phyloP scores from a whole-genome alignment of 2,329 filamentous ascomycete species.

The Rutstroemia sp. region DNA sequence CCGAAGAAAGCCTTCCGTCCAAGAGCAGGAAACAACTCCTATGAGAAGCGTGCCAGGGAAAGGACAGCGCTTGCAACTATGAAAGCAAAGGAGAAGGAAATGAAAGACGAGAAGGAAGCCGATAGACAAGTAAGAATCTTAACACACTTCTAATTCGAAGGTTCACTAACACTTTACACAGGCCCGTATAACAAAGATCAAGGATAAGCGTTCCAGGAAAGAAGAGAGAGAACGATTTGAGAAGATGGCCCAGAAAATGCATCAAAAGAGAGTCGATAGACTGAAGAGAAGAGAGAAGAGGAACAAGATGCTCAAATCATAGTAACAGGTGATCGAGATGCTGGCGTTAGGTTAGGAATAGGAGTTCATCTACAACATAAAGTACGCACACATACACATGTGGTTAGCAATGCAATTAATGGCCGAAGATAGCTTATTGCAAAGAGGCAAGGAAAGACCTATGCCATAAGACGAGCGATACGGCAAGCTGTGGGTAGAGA shows the following conservation, averaged over 20 bases:
- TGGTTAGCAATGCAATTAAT: neutral
- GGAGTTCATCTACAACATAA: too few species aligned
- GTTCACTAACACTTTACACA: slow-evolving; percentile 32
- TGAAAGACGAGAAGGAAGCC: slow-evolving; percentile 94
- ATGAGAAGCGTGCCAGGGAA: slow-evolving; percentile 70
- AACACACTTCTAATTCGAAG: neutral
- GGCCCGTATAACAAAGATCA: slow-evolving; percentile 71
- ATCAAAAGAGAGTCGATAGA: slow-evolving; percentile 87
- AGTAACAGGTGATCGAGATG: slow-evolving; percentile 24
- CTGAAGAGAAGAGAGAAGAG: slow-evolving; percentile 94
- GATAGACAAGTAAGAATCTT: slow-evolving; percentile 61
- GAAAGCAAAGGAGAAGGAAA: slow-evolving; percentile 89
- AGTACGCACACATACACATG: too few species aligned
- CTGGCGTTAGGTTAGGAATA: slow-evolving; percentile 2
- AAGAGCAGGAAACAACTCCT: slow-evolving; percentile 68
- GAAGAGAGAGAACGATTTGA: slow-evolving; percentile 89
- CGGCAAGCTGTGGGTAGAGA: too few species aligned
- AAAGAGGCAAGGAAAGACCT: too few species aligned
- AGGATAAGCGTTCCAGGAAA: slow-evolving; percentile 79
- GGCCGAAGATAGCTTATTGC: neutral
- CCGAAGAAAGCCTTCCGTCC: slow-evolving; percentile 81
- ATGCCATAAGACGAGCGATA: too few species aligned
- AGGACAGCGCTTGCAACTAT: slow-evolving; percentile 58
- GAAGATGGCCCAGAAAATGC: slow-evolving; percentile 96
- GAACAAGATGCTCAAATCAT: slow-evolving; percentile 73